A percentile compares a stretch with the other conserved stretches of the same genome.
Evolutionary conservation across 2,329 filamentous ascomycete genomes (phyloP).

Genomic region (Rugonectria rugulosa): DNA sequence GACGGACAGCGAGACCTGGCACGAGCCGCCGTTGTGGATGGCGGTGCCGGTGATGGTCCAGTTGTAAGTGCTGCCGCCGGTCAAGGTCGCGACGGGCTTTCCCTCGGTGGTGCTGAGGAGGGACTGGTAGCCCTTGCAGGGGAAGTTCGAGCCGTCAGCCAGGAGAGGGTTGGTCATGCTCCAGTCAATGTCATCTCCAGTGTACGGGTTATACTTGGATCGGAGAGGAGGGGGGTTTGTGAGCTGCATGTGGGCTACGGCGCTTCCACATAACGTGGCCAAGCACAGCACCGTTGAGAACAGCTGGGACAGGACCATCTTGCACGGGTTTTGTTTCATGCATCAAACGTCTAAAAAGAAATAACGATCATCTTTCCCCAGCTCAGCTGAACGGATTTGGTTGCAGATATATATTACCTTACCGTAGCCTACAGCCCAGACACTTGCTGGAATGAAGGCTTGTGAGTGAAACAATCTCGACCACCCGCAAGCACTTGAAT

Average conservation of each 20-base stretch:
- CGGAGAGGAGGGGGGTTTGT: constrained; percentile 56
- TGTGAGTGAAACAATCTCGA: not conserved
- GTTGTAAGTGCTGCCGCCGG: constrained; percentile 59
- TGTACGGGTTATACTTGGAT: constrained; percentile 59
- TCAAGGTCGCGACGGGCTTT: constrained; percentile 57
- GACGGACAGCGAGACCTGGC: constrained; percentile 68
- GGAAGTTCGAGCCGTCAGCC: constrained; percentile 69
- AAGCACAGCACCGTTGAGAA: not conserved
- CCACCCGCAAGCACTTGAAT: not conserved
- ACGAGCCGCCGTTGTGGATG: constrained; percentile 66
- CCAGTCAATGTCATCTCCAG: constrained; percentile 65
- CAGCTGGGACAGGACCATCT: not conserved
- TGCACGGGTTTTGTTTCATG: too few relatives aligned
- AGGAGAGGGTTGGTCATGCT: constrained; percentile 72
- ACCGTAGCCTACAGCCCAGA: not conserved
- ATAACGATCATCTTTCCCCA: too few relatives aligned
- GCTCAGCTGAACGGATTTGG: too few relatives aligned
- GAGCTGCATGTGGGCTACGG: constrained; percentile 58
- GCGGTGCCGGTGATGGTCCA: constrained; percentile 63
- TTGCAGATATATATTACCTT: constrained; percentile 7
- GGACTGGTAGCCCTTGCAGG: constrained; percentile 71
- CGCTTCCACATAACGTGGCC: not conserved
- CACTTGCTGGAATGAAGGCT: constrained; percentile 1
- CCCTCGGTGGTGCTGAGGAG: constrained; percentile 43
- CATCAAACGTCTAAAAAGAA: too few relatives aligned